These are phyloP conservation scores for Ananas comosus DNA, from an alignment of 176 grass and related monocot species.

Conservation along the genomic window DNA sequence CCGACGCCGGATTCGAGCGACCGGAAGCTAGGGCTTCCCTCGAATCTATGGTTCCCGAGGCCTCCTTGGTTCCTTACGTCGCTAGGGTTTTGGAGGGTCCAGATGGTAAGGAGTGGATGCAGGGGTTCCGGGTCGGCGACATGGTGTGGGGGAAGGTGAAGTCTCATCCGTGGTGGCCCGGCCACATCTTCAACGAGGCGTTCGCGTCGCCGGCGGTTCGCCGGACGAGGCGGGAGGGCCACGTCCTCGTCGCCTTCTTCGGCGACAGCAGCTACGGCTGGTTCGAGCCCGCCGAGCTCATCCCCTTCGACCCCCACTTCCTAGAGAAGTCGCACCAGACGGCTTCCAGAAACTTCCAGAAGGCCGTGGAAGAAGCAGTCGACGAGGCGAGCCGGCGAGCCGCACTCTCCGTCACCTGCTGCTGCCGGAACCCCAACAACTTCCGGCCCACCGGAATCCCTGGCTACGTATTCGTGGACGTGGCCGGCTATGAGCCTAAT, in stretches of 20 bases:
- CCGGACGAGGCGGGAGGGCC: conserved; percentile 6
- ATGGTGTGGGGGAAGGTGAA: conserved; percentile 99
- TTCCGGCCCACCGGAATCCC: conserved; percentile 28
- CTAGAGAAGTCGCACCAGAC: conserved; percentile 42
- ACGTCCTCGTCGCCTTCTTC: conserved; percentile 80
- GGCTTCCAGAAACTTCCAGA: conserved; percentile 39
- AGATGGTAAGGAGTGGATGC: conserved; percentile 16
- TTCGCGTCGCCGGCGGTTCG: conserved; percentile 33
- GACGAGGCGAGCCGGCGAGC: conserved; percentile 63
- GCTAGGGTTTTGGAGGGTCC: conserved; percentile 4
- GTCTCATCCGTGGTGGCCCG: conserved; percentile 98
- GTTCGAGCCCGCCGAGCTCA: conserved; percentile 79
- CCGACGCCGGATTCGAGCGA: not conserved
- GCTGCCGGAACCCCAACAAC: conserved; percentile 32
- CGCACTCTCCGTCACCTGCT: conserved; percentile 60
- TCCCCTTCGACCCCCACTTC: conserved; percentile 58
- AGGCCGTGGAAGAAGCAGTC: conserved; percentile 65
- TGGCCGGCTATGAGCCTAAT: conserved; percentile 54
- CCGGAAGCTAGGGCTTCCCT: not conserved
- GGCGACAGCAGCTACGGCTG: conserved; percentile 94
- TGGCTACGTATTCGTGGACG: conserved; percentile 48
- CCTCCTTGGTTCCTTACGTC: conserved; percentile 1
- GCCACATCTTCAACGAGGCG: conserved; percentile 61
- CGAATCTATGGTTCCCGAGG: not conserved
- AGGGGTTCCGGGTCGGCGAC: conserved; percentile 42